Base-by-base conservation (phyloP, 352 stramenopile species). In the Stramenopiles sp. region DNA sequence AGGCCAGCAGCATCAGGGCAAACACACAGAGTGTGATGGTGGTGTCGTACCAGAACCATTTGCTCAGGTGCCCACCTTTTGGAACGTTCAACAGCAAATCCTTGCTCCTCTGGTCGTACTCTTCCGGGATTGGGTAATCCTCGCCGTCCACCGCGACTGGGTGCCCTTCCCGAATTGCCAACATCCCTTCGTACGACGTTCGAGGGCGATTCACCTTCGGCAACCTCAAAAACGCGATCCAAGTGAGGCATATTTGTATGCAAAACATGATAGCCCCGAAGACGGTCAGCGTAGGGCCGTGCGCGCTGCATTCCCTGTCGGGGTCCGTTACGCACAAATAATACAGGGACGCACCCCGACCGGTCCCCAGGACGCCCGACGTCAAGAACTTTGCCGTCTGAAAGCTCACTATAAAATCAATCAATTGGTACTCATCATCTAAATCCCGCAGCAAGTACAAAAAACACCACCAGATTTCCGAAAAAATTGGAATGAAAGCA, bases 351-450 rank as follows among this genome's bases (percentile, higher is more conserved):
- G 91, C 76, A 0, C 86, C 87, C 36, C 87, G 81, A 12, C 83
- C 77, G 49, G 84, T 88, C 74, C 86, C 82, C 74, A 89, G 77
- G 18, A 92, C 79, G 0, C 88, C 88, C 30, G 92, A 82, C 12
- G 86, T 90, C 63, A 94, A 86, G 75, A 94, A 94, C 77, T 93
- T 88, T 1, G 87, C 86, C n/a, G 83, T 84, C 68, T 94, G 90
- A 80, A 94, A 94, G 12, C 86, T 85, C 18, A 94, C 85, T 68
- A 94, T 94, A 43, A 94, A 94, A 75, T 94, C 83, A 74, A 87
- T 92, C n/a, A 94, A 79, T 75, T 93, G 88, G 74, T 92, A 89
- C 78, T 94, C 88, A 79, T 94, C 89, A 34, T 85, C 90, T 77
- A 93, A 93, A 83, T 94, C 87, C 77, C 92, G 91, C 73, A 93